Conservation (phyloP, 208 protist species). For the Leishmania amazonensis region DNA sequence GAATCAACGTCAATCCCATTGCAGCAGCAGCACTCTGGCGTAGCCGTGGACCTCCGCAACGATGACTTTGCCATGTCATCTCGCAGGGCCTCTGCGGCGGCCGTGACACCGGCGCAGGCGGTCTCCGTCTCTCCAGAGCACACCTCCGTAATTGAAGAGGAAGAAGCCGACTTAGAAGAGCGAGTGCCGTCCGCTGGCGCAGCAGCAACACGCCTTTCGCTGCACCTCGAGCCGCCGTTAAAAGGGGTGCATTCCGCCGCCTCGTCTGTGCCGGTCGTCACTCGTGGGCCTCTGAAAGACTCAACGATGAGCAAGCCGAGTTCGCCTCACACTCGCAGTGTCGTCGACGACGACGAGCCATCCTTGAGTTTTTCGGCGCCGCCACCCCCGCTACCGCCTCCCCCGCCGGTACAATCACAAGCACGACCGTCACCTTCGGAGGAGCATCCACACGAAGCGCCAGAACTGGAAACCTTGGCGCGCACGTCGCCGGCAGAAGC, state of each 20-base stretch:
- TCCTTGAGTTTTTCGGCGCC: conserved; percentile 35
- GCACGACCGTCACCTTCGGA: background rate
- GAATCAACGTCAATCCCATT: background rate
- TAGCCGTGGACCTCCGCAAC: conserved; percentile 20
- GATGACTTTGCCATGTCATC: conserved; percentile 29
- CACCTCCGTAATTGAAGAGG: conserved; percentile 7
- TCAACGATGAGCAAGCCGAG: background rate
- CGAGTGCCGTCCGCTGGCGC: background rate
- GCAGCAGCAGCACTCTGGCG: background rate
- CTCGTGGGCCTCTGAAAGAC: background rate
- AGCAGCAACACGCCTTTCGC: background rate
- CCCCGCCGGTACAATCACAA: background rate
- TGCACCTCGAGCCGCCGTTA: background rate
- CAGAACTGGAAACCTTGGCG: background rate
- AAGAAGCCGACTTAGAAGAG: conserved; percentile 14
- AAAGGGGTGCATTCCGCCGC: background rate
- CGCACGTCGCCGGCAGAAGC: background rate
- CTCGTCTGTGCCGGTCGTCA: background rate
- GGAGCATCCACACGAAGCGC: background rate
- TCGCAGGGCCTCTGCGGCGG: background rate
- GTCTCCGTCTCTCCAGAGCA: background rate
- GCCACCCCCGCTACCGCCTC: conserved; percentile 6
- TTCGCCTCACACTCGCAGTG: conserved; percentile 4
- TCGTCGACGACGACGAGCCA: conserved; percentile 43
- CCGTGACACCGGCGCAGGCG: background rate